These are phyloP conservation scores for Naganishia albida DNA, from an alignment of 1,284 basidiomycete species.

Conservation along the genomic window DNA sequence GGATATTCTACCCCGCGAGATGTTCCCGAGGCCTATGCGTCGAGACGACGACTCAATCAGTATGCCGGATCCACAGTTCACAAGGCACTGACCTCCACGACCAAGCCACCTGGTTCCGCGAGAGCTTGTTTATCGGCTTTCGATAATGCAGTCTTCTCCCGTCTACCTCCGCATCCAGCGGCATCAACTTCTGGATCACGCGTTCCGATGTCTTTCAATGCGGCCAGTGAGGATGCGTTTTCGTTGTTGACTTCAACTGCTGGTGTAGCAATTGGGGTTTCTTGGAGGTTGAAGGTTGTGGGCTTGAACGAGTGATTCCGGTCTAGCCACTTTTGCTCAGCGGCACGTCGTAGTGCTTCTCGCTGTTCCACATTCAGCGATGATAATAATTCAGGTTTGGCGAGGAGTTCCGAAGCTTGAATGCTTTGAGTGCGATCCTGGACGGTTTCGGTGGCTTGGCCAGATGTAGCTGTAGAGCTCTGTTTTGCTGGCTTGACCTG, in stretches of 20 bases:
- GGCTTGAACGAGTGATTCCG: conserved; percentile 6
- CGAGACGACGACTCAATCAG: not conserved
- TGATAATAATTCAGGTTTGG: not conserved
- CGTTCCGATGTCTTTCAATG: not conserved
- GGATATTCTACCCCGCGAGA: not conserved
- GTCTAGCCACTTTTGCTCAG: conserved; percentile 15
- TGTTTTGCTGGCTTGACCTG: no score
- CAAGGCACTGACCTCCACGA: conserved; percentile 1
- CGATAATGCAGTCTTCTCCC: not conserved
- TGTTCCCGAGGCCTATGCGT: not conserved
- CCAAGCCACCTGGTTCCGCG: conserved; percentile 1
- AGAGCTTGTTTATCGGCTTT: not conserved
- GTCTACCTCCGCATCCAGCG: not conserved
- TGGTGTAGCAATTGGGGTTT: not conserved
- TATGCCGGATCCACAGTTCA: no score
- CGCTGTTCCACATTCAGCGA: conserved; percentile 2
- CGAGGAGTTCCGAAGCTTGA: conserved; percentile 11
- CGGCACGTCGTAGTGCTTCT: conserved; percentile 8
- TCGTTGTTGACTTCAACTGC: not conserved
- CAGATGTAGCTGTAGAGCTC: not conserved
- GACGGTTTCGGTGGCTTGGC: not conserved
- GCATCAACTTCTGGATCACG: not conserved
- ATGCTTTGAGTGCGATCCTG: not conserved
- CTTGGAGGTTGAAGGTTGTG: not conserved
- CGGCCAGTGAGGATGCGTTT: not conserved